Evolutionary conservation across 2,329 filamentous ascomycete species (phyloP).

Genomic region (Helicocarpus griseus): DNA sequence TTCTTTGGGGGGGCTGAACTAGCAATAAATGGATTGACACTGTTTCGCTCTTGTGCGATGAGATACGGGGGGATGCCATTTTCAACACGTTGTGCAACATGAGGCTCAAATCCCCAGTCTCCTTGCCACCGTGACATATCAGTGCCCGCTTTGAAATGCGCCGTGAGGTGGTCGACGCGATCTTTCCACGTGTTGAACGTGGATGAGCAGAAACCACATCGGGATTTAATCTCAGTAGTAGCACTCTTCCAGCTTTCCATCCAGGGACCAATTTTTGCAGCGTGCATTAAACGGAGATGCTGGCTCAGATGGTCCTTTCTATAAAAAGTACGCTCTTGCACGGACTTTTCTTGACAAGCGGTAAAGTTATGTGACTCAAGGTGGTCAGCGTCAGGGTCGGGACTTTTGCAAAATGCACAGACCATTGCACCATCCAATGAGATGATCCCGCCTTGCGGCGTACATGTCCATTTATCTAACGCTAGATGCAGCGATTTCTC

Average conservation of each 20-base stretch:
- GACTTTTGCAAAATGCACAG: slow-evolving; percentile 50
- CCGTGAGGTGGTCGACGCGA: slow-evolving; percentile 31
- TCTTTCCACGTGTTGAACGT: slow-evolving; percentile 35
- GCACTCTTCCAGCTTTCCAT: slow-evolving; percentile 53
- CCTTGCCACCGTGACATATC: slow-evolving; percentile 33
- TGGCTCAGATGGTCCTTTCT: slow-evolving; percentile 55
- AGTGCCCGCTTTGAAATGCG: slow-evolving; percentile 30
- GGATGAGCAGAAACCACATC: slow-evolving; percentile 36
- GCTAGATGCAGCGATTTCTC: slow-evolving; percentile 50
- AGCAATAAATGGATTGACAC: slow-evolving; percentile 23
- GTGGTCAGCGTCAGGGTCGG: slow-evolving; percentile 47
- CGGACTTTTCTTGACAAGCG: slow-evolving; percentile 50
- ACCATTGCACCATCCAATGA: slow-evolving; percentile 40
- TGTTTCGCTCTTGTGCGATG: slow-evolving; percentile 25
- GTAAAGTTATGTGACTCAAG: slow-evolving; percentile 51
- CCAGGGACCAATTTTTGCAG: slow-evolving; percentile 42
- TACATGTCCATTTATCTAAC: slow-evolving; percentile 51
- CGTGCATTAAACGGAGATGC: slow-evolving; percentile 51
- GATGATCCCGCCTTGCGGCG: slow-evolving; percentile 46
- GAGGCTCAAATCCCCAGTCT: slow-evolving; percentile 32
- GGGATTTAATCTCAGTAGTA: slow-evolving; percentile 43
- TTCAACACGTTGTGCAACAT: slow-evolving; percentile 26
- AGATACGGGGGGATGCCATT: slow-evolving; percentile 29
- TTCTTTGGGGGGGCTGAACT: background rate
- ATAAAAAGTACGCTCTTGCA: slow-evolving; percentile 52